These are phyloP conservation scores for Polyporus arcularius DNA, from an alignment of 768 basidiomycete species.

Conservation along the genomic window DNA sequence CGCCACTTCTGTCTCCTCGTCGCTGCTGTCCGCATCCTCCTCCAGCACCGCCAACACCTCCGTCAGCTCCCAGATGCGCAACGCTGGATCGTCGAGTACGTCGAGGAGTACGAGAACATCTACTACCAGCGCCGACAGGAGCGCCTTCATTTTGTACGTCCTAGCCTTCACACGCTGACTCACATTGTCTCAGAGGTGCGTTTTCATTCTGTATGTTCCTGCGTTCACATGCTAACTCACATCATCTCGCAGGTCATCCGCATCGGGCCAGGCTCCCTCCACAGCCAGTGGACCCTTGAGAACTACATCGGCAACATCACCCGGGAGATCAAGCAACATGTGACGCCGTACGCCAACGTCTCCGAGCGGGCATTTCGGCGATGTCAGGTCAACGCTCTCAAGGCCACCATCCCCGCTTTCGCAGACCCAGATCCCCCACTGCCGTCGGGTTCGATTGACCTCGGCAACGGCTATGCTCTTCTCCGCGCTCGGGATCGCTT, in stretches of 20 bases:
- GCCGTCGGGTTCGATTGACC: slow-evolving; percentile 12
- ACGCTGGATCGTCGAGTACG: slow-evolving; percentile 26
- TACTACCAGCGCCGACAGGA: slow-evolving; percentile 33
- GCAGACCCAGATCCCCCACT: background rate
- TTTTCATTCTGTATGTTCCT: too few relatives aligned
- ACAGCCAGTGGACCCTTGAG: slow-evolving; percentile 29
- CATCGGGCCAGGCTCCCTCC: slow-evolving; percentile 16
- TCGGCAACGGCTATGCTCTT: slow-evolving; percentile 29
- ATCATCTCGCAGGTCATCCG: slow-evolving; percentile 24
- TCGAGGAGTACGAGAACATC: slow-evolving; percentile 35
- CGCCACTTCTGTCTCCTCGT: slow-evolving; percentile 31
- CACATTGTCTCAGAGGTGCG: too few relatives aligned
- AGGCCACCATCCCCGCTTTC: slow-evolving; percentile 8
- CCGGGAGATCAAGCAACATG: slow-evolving; percentile 28
- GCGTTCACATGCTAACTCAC: too few relatives aligned
- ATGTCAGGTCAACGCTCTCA: slow-evolving; percentile 26
- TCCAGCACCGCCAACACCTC: slow-evolving; percentile 15
- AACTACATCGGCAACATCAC: slow-evolving; percentile 27
- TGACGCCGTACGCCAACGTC: slow-evolving; percentile 29
- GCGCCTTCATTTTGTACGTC: slow-evolving; percentile 37
- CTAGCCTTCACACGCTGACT: slow-evolving; percentile 18
- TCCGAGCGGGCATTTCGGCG: slow-evolving; percentile 20
- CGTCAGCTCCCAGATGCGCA: slow-evolving; percentile 27
- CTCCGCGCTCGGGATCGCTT: slow-evolving; percentile 13
- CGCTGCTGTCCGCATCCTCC: slow-evolving; percentile 22